These are phyloP conservation scores for Maudiozyma humilis DNA, from an alignment of 1,139 yeast species.

Conservation along the genomic window DNA sequence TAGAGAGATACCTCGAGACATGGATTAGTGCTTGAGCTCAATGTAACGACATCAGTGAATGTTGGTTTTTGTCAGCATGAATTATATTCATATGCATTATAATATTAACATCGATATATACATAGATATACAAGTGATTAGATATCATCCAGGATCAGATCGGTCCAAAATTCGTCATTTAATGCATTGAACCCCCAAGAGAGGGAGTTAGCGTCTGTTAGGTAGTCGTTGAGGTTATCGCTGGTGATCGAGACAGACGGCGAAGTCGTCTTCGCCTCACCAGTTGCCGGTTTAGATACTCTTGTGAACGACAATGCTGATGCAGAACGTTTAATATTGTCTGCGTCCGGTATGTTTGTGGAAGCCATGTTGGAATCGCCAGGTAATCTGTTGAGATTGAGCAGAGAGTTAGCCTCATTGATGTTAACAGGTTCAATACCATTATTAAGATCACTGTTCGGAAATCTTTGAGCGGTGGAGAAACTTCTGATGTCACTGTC, in stretches of 20 bases:
- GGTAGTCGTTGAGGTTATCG: slow-evolving; percentile 21
- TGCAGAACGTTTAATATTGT: background rate
- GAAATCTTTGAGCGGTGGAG: background rate
- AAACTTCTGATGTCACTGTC: background rate
- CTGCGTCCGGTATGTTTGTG: background rate
- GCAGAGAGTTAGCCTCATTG: background rate
- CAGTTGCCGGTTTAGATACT: background rate
- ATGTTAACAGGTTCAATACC: background rate
- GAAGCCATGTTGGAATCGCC: background rate
- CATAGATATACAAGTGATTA: slow-evolving; percentile 3
- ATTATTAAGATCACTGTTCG: background rate
- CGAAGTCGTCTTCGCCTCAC: slow-evolving; percentile 5
- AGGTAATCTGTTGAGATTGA: background rate
- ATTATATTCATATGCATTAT: background rate
- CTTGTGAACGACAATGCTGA: background rate
- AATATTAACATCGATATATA: background rate
- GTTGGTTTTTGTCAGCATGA: background rate
- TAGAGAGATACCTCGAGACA: slow-evolving; percentile 29
- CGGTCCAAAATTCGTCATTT: slow-evolving; percentile 30
- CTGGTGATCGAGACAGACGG: slow-evolving; percentile 15
- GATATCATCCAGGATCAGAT: slow-evolving; percentile 19
- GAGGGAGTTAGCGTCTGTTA: slow-evolving; percentile 24
- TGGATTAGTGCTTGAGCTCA: slow-evolving; percentile 18
- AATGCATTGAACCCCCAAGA: slow-evolving; percentile 25
- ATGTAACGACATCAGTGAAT: no score